Evolutionary conservation across 495 filamentous ascomycete species (phyloP).

Genomic region (Penicillium diatomitis): DNA sequence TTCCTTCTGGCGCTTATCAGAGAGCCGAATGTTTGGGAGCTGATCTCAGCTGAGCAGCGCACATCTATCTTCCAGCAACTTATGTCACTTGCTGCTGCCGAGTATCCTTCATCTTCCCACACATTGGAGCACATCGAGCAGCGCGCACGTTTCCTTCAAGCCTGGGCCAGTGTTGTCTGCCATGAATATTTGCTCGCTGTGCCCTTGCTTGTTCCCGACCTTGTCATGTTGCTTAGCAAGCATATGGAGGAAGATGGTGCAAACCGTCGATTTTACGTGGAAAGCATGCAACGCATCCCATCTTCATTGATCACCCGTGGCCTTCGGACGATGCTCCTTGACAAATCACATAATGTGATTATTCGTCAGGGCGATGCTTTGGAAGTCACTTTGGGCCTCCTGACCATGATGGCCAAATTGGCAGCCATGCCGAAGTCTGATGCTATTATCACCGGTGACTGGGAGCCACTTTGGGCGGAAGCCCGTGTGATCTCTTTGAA

Average conservation of each 20-base stretch:
- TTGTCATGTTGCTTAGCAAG: constrained; percentile 27
- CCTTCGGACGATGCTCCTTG: constrained; percentile 27
- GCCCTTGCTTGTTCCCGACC: constrained; percentile 25
- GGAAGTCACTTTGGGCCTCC: constrained; percentile 23
- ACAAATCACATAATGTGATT: constrained; percentile 27
- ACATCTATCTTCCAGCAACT: constrained; percentile 27
- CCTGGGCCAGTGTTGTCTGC: constrained; percentile 35
- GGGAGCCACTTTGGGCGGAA: constrained; percentile 32
- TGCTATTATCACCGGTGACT: constrained; percentile 28
- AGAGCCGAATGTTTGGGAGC: constrained; percentile 25
- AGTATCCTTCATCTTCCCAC: constrained; percentile 21
- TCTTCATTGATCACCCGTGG: constrained; percentile 29
- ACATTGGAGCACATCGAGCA: constrained; percentile 20
- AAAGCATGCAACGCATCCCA: constrained; percentile 35
- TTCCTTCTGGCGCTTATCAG: constrained; percentile 29
- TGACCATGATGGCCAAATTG: constrained; percentile 37
- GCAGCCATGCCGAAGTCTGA: constrained; percentile 35
- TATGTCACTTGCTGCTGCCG: constrained; percentile 26
- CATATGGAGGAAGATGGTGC: constrained; percentile 22
- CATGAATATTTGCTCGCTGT: constrained; percentile 36
- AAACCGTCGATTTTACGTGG: constrained; percentile 26
- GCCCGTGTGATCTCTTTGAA: constrained; percentile 28
- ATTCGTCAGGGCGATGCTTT: constrained; percentile 21
- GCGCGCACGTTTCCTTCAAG: constrained; percentile 29
- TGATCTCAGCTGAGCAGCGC: constrained; percentile 18